Evolutionary conservation across 202 grass and related monocot species (phyloP).

Genomic region (Bolboschoenoplectus hybrid): DNA sequence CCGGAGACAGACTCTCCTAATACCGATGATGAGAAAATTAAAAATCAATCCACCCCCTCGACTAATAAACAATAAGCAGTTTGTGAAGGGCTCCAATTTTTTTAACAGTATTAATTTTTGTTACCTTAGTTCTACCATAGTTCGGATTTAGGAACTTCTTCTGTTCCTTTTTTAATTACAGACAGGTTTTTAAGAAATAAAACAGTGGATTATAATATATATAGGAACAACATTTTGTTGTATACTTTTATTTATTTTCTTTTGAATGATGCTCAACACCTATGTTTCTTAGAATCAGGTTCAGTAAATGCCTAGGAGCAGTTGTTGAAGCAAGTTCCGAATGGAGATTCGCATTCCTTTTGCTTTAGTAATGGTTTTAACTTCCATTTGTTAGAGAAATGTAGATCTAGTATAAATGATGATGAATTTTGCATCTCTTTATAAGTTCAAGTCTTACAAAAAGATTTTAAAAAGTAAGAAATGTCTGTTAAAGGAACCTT

Average conservation of each 20-base stretch:
- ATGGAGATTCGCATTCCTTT: not conserved
- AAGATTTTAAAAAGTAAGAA: no score
- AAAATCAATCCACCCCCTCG: slow-evolving; percentile 28
- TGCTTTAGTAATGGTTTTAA: not conserved
- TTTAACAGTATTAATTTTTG: not conserved
- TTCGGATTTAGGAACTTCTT: no score
- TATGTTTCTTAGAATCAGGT: not conserved
- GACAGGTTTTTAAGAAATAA: slow-evolving; percentile 26
- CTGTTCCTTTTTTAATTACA: not conserved
- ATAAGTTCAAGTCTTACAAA: no score
- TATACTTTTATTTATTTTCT: not conserved
- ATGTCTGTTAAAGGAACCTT: no score
- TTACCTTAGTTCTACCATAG: not conserved
- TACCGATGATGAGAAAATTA: slow-evolving; percentile 38
- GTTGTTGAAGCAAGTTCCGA: not conserved
- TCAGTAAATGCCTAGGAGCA: not conserved
- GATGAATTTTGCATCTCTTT: no score
- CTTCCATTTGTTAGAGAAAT: not conserved
- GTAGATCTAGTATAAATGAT: no score
- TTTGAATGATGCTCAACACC: not conserved
- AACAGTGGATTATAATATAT: slow-evolving; percentile 3
- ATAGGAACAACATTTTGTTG: slow-evolving; percentile 8
- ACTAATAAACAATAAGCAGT: slow-evolving; percentile 46
- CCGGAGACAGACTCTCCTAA: slow-evolving; percentile 30
- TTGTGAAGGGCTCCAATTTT: not conserved